phyloP scores from a whole-genome alignment of 1,284 basidiomycete species.

The Athelia sp. region DNA sequence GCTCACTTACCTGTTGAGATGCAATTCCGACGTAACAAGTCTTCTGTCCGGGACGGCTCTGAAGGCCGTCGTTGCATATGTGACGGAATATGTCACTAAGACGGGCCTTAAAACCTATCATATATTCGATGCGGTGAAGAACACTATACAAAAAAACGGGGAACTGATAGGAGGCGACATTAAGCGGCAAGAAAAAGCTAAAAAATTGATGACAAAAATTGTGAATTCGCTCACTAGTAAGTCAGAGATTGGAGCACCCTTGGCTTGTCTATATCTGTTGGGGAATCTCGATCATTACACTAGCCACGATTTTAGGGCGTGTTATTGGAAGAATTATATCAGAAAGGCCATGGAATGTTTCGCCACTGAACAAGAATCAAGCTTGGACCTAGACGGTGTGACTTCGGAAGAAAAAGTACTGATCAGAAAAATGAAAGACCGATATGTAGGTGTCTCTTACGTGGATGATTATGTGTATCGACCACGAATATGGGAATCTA shows the following conservation, averaged over 20 bases:
- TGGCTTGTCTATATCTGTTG: slow-evolving; percentile 22
- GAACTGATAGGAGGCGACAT: slow-evolving; percentile 12
- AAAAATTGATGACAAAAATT: slow-evolving; percentile 21
- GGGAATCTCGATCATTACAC: slow-evolving; percentile 28
- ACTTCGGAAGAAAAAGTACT: not conserved
- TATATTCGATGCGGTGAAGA: slow-evolving; percentile 26
- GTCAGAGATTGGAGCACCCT: slow-evolving; percentile 26
- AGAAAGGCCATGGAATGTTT: not conserved
- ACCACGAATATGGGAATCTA: slow-evolving; percentile 7
- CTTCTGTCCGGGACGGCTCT: slow-evolving; percentile 30
- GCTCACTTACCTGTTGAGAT: slow-evolving; percentile 26
- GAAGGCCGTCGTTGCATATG: slow-evolving; percentile 30
- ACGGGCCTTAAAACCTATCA: slow-evolving; percentile 25
- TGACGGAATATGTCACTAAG: slow-evolving; percentile 37
- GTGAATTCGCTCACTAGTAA: slow-evolving; percentile 22
- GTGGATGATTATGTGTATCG: slow-evolving; percentile 12
- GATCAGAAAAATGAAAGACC: not conserved
- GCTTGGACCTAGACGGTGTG: not conserved
- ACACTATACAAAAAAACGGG: slow-evolving; percentile 18
- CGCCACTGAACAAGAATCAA: not conserved
- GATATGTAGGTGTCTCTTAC: not conserved
- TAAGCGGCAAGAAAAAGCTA: slow-evolving; percentile 14
- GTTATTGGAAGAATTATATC: slow-evolving; percentile 22
- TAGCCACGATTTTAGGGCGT: slow-evolving; percentile 16
- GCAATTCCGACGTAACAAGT: slow-evolving; percentile 32